Percentiles rank a stretch among this genome's conserved stretches.
These are phyloP conservation scores for Heliamphora pulchella DNA, from an alignment of 179 eudicot species.

Conservation along the genomic window DNA sequence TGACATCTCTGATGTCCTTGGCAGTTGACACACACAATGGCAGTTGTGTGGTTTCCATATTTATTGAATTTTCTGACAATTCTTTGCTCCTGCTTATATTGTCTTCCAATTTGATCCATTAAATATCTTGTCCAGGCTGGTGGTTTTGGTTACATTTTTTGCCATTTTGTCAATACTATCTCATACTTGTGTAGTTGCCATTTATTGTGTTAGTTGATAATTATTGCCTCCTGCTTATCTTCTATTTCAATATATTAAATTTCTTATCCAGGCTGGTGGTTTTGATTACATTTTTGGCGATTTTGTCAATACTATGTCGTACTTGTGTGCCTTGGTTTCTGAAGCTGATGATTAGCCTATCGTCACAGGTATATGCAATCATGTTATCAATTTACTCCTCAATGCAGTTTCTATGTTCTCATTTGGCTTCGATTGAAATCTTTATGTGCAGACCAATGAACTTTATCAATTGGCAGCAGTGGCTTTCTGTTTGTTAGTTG, in stretches of 20 bases:
- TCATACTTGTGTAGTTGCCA: conserved; percentile 47
- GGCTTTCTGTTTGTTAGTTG: conserved; percentile 87
- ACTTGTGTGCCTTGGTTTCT: conserved; percentile 88
- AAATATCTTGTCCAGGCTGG: conserved; percentile 43
- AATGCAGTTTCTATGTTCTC: not conserved
- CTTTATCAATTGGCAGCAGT: conserved; percentile 93
- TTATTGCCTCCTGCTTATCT: not conserved
- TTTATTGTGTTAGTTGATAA: not conserved
- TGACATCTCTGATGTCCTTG: conserved; percentile 1
- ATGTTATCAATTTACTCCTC: not conserved
- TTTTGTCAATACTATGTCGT: conserved; percentile 60
- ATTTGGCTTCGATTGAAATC: not conserved
- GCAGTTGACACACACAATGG: not conserved
- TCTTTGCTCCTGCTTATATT: not conserved
- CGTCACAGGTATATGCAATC: conserved; percentile 53
- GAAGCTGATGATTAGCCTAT: conserved; percentile 89
- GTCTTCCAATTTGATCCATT: not conserved
- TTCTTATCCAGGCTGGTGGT: conserved; percentile 57
- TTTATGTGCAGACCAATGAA: conserved; percentile 77
- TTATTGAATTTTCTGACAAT: not conserved
- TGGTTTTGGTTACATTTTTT: conserved; percentile 65
- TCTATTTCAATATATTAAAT: conserved; percentile 10
- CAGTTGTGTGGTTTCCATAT: not conserved
- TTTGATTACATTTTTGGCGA: conserved; percentile 65
- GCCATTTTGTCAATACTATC: conserved; percentile 57